These are phyloP conservation scores for Bondarzewia mesenterica DNA, from an alignment of 1,284 basidiomycete species.

Conservation along the genomic window DNA sequence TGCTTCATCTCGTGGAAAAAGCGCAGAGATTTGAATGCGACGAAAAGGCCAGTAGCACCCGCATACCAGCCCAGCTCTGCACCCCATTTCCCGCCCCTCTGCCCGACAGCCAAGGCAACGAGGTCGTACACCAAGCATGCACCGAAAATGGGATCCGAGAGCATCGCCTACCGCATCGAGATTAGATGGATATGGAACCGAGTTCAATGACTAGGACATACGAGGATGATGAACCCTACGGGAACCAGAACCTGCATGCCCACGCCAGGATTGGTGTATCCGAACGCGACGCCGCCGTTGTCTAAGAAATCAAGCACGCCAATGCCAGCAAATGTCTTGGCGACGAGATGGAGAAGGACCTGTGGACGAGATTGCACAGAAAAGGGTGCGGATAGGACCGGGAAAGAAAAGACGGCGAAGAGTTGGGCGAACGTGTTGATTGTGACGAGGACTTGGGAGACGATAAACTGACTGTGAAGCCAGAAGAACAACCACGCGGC, in stretches of 20 bases:
- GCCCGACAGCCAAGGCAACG: conserved; percentile 19
- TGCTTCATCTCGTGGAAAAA: no score
- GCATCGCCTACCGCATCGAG: conserved; percentile 13
- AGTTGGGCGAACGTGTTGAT: conserved; percentile 26
- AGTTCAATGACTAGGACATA: conserved; percentile 11
- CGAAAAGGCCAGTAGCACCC: conserved; percentile 14
- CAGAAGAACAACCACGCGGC: conserved; percentile 29
- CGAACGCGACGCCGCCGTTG: conserved; percentile 23
- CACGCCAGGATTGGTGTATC: conserved; percentile 3
- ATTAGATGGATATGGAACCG: conserved; percentile 14
- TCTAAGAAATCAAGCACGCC: conserved; percentile 27
- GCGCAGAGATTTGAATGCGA: conserved; percentile 13
- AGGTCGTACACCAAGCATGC: conserved; percentile 22
- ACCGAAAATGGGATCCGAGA: conserved; percentile 21
- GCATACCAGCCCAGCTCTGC: conserved; percentile 19
- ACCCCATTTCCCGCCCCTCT: conserved; percentile 18
- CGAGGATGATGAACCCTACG: neutral
- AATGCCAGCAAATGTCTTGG: conserved; percentile 26
- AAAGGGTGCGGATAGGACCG: conserved; percentile 1
- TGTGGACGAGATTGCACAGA: conserved; percentile 11
- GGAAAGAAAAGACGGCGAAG: conserved; percentile 20
- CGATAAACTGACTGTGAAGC: conserved; percentile 22
- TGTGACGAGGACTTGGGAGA: conserved; percentile 23
- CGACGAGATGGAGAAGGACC: conserved; percentile 23
- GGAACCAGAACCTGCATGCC: neutral